A percentile compares a stretch with the other conserved stretches of the same genome.
phyloP scores from a whole-genome alignment of 164 flowering plant species.

The Paratinospora sagittata region DNA sequence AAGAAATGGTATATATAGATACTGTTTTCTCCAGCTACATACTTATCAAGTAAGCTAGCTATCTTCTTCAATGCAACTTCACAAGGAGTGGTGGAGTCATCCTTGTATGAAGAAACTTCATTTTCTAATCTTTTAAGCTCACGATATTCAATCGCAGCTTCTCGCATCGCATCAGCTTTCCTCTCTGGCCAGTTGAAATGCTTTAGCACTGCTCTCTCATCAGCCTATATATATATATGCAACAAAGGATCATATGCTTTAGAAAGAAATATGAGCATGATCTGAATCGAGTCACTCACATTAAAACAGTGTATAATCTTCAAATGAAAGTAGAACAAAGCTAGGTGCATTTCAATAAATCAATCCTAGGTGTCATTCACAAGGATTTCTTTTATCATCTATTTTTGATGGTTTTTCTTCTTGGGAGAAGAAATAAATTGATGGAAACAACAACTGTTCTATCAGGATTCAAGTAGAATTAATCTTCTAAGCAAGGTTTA shows the following conservation, averaged over 20 bases:
- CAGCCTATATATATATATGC: slow-evolving; percentile 34
- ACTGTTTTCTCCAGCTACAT: slow-evolving; percentile 10
- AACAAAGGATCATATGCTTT: background rate
- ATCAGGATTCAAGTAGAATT: background rate
- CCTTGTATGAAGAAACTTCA: slow-evolving; percentile 43
- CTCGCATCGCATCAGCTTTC: slow-evolving; percentile 71
- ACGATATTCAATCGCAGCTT: slow-evolving; percentile 69
- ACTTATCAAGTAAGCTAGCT: slow-evolving; percentile 57
- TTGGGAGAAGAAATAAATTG: background rate
- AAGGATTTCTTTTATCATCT: too few species aligned
- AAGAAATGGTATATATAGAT: background rate
- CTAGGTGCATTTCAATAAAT: too few species aligned
- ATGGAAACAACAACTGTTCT: background rate
- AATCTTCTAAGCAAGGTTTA: background rate
- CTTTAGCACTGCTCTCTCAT: slow-evolving; percentile 68
- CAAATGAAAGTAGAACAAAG: too few species aligned
- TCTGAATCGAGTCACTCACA: too few species aligned
- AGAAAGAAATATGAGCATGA: background rate
- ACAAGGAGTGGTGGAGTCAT: slow-evolving; percentile 41
- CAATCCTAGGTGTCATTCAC: too few species aligned
- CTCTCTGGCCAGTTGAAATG: slow-evolving; percentile 76
- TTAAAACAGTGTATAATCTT: background rate
- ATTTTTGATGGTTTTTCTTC: background rate
- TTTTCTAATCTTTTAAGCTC: slow-evolving; percentile 44
- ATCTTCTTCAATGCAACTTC: slow-evolving; percentile 55